Evolutionary conservation across 2,329 filamentous ascomycete species (phyloP), one percentile per base, ranked within the genome.

Genomic region (Ceratocystis ficicola): DNA sequence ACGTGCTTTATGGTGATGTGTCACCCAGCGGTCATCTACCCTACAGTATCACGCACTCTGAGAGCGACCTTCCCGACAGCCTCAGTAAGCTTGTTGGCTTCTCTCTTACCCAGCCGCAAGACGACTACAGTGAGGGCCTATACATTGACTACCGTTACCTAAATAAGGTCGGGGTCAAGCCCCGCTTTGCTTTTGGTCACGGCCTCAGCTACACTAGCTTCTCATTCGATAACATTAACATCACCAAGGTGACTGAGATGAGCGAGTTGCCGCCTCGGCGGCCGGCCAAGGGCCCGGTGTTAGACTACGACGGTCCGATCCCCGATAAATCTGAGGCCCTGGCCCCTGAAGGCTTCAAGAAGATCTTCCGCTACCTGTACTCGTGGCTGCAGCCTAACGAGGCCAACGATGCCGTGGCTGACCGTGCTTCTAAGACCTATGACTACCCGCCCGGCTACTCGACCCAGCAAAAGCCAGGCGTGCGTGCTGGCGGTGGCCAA

Each of bases 111-210:
- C 77, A 88, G 1, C 89, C 90, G 0, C 90, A 95, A 72, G 89
- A 95, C 70, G 86, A 90, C 69, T 95, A 94, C 73, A 81, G 80
- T 0, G 90, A 96, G 72, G 90, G 90, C 0, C 76, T 96, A 0
- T 69, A 92, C 72, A 86, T 95, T 70, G 93, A 96, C 77, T 96
- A 96, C 76, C 86, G 91, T 12, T 83, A 92, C 74, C 92, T 96
- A 70, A 91, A 96, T 77, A 89, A 87, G 72, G 75, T 86, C 65
- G 78, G 80, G 66, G 86, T 94, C 68, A 79, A 79, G 4, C 92
- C 92, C 0, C 86, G 88, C 0, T 96, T 86, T 72, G 88, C 90
- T 60, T 96, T 96, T 71, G 92, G 93, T 0, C 92, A 86, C 68
- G 93, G 92, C 0, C 80, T 96, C 1, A 89, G 86, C 64, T 95